Conservation (phyloP, 768 basidiomycete genomes). For the Amanita muscaria region DNA sequence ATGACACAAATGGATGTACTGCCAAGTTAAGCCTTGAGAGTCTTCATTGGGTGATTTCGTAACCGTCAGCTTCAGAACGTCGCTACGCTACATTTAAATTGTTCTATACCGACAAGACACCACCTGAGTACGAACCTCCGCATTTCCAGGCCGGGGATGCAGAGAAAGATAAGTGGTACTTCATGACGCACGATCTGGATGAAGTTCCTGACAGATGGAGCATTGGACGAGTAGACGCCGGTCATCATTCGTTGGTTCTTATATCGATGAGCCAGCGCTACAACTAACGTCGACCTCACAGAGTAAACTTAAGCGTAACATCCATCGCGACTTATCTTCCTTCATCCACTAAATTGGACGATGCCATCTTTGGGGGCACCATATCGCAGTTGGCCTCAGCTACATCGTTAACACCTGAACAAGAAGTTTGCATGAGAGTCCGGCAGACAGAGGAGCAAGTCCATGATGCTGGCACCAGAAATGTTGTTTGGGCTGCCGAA, state of each 20-base stretch:
- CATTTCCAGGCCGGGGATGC: conserved; percentile 66
- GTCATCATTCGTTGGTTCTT: conserved; percentile 54
- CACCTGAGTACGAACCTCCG: conserved; percentile 78
- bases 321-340: conserved; percentile 73
- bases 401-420: conserved; percentile 42
- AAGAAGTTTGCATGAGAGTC: conserved; percentile 45
- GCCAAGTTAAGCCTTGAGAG: conserved; percentile 45
- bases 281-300: conserved; percentile 17
- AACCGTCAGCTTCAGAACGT: conserved; percentile 37
- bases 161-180: conserved; percentile 69
- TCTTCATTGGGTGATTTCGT: neutral
- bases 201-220: conserved; percentile 71
- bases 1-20: conserved; percentile 73
- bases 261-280: neutral
- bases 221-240: conserved; percentile 60
- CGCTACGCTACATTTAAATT: conserved; percentile 86
- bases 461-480: conserved; percentile 52
- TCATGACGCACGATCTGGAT: conserved; percentile 64
- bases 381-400: conserved; percentile 21
- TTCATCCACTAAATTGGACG: conserved; percentile 47
- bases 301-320: conserved; percentile 62
- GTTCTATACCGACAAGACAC: conserved; percentile 74
- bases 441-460: conserved; percentile 52
- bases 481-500: conserved; percentile 58
- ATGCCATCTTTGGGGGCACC: conserved; percentile 46